phyloP scores from a whole-genome alignment of 1,139 yeast species.

The Pichia sp. region DNA sequence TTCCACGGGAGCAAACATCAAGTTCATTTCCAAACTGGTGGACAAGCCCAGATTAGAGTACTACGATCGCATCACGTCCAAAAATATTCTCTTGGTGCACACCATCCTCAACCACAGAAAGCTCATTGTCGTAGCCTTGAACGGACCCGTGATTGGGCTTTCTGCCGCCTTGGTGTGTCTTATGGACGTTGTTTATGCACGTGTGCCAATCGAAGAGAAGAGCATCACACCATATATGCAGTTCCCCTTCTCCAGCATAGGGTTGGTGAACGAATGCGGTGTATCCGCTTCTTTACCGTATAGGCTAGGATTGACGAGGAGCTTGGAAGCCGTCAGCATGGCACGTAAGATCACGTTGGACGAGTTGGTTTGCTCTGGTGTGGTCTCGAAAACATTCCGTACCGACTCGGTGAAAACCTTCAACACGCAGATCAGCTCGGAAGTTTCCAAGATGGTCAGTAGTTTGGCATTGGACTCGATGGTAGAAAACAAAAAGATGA shows the following conservation, averaged over 20 bases:
- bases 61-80: slow-evolving; percentile 37
- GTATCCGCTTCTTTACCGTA: slow-evolving; percentile 63
- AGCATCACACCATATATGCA: slow-evolving; percentile 25
- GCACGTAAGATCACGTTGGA: slow-evolving; percentile 62
- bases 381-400: slow-evolving; percentile 51
- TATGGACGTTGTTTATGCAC: slow-evolving; percentile 73
- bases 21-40: slow-evolving; percentile 33
- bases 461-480: slow-evolving; percentile 58
- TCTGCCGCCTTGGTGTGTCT: slow-evolving; percentile 69
- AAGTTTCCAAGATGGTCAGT: slow-evolving; percentile 43
- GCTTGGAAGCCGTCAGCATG: slow-evolving; percentile 69
- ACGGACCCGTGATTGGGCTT: slow-evolving; percentile 87
- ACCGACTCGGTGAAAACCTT: slow-evolving; percentile 55
- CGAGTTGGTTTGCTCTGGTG: slow-evolving; percentile 56
- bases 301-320: slow-evolving; percentile 69
- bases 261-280: slow-evolving; percentile 82
- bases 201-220: slow-evolving; percentile 43
- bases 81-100: slow-evolving; percentile 67
- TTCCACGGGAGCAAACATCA: slow-evolving; percentile 81
- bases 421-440: slow-evolving; percentile 48
- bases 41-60: slow-evolving; percentile 22
- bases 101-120: slow-evolving; percentile 69
- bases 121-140: slow-evolving; percentile 68
- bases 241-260: slow-evolving; percentile 77
- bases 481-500: slow-evolving; percentile 56